Conservation (phyloP, 768 basidiomycete genomes). For the Suillus tomentosus region DNA sequence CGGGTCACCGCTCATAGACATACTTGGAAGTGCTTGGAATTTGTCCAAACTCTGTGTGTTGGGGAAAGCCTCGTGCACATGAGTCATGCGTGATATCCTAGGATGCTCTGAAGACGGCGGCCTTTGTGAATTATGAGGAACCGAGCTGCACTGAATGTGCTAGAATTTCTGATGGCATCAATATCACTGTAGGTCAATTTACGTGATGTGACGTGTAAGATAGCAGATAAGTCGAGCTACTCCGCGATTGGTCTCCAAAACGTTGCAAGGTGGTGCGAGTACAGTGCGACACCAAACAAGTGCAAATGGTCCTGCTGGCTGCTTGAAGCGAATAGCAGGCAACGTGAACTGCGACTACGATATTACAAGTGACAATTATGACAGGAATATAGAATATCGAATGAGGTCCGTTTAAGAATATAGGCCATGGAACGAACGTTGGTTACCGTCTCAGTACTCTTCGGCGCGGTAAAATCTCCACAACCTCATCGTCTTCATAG, state of each 20-base stretch:
- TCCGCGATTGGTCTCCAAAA: not conserved
- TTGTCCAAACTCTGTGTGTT: not conserved
- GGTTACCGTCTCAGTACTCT: not conserved
- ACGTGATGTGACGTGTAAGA: conserved; percentile 6
- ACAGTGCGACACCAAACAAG: not conserved
- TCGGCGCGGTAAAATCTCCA: not conserved
- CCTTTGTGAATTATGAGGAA: not conserved
- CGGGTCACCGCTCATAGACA: too few relatives aligned
- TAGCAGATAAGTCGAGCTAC: not conserved
- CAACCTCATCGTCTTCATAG: conserved; percentile 13
- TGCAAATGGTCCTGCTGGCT: not conserved
- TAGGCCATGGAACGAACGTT: not conserved
- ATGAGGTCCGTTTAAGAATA: not conserved
- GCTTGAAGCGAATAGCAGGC: too few relatives aligned
- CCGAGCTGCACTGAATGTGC: not conserved
- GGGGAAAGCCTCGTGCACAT: not conserved
- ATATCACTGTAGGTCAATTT: not conserved
- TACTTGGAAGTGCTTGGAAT: not conserved
- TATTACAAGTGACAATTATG: conserved; percentile 1
- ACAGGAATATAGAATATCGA: not conserved
- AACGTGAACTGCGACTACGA: not conserved
- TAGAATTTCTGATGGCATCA: not conserved
- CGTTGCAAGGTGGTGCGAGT: too few relatives aligned
- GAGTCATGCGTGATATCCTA: not conserved
- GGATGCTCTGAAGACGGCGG: not conserved